Base-by-base conservation (phyloP, 257 asterid species). In the Nicotiana undulata region DNA sequence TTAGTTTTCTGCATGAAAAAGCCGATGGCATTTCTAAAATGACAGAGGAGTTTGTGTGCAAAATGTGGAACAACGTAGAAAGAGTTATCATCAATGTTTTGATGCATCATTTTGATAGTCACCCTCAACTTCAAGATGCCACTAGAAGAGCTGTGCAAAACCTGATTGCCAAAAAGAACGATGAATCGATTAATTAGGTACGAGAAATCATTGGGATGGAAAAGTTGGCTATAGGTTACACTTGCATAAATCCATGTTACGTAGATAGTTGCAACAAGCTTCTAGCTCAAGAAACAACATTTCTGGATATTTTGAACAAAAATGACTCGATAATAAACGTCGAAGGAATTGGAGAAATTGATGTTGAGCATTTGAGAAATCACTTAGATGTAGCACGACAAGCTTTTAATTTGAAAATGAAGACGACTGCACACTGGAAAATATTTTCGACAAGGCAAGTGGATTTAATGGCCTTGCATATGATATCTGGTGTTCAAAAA, bases 331-430 rank as follows among this genome's bases (percentile, higher is more conserved):
- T 24, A 10, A 22, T 79, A 5, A 10, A 0, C 0, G 51, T 87
- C 2, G 83, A 85, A 8, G 88, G 86, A 1, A 18, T 79, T 16
- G 88, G 85, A 8, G 83, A n/a, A 6, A 26, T 83, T 3, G 82
- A 82, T 2, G 63, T 85, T 3, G 80, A 56, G 1, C 75, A 77
- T 28, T 64, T 87, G 2, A 52, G 87, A 10, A 53, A 52, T 1
- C 32, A 63, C 56, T 9, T 3, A 0, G 75, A n/a, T 0, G 28
- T n/a, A 3, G 77, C 32, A 0, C 78, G 56, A 1, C 82, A 79
- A 51, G 89, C 89, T 0, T 87, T 85, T 12, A 89, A 87, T 18
- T 9, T 84, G 72, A 83, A 82, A 51, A 84, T 81, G 84, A 75
- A 83, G 63, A 64, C 79, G 87, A 66, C n/a, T 4, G 85, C 90